These are phyloP conservation scores for Knoxia roxburghii DNA, from an alignment of 257 asterid species.

Conservation along the genomic window DNA sequence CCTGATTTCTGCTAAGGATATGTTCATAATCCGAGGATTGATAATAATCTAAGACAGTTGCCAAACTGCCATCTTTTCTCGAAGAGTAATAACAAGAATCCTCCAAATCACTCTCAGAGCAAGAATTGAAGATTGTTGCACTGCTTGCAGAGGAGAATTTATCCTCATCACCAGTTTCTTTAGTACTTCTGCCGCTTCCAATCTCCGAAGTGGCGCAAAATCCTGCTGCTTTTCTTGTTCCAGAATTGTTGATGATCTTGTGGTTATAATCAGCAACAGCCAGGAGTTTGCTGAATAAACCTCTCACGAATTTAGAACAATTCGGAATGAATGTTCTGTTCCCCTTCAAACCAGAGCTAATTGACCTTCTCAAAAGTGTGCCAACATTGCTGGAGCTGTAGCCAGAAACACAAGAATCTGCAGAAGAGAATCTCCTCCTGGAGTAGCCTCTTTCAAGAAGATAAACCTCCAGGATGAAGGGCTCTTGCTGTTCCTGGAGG, in stretches of 20 bases:
- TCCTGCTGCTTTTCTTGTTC: conserved; percentile 4
- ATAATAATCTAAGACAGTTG: conserved; percentile 9
- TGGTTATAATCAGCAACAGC: background rate
- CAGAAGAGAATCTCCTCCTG: conserved; percentile 10
- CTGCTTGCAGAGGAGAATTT: conserved; percentile 35
- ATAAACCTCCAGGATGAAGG: conserved; percentile 51
- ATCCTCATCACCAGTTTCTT: conserved; percentile 27
- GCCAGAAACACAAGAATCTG: background rate
- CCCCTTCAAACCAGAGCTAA: conserved; percentile 25
- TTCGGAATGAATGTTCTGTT: conserved; percentile 26
- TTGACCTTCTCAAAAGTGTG: conserved; percentile 24
- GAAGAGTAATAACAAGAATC: conserved; percentile 17
- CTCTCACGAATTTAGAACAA: conserved; percentile 40
- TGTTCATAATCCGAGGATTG: conserved; percentile 4
- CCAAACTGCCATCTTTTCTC: background rate
- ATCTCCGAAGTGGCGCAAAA: background rate
- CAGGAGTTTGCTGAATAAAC: conserved; percentile 29
- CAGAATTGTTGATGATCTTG: conserved; percentile 24
- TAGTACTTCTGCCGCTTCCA: conserved; percentile 2
- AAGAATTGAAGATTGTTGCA: conserved; percentile 33
- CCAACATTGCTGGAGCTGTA: conserved; percentile 9
- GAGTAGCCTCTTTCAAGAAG: conserved; percentile 45
- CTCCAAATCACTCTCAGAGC: conserved; percentile 35
- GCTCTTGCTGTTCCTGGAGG: conserved; percentile 75
- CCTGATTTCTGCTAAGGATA: conserved; percentile 26